A percentile compares a stretch with the other conserved stretches of the same genome.
These are phyloP conservation scores for Abelmoschus esculentus DNA, from an alignment of 345 rosid genomes.

Conservation along the genomic window DNA sequence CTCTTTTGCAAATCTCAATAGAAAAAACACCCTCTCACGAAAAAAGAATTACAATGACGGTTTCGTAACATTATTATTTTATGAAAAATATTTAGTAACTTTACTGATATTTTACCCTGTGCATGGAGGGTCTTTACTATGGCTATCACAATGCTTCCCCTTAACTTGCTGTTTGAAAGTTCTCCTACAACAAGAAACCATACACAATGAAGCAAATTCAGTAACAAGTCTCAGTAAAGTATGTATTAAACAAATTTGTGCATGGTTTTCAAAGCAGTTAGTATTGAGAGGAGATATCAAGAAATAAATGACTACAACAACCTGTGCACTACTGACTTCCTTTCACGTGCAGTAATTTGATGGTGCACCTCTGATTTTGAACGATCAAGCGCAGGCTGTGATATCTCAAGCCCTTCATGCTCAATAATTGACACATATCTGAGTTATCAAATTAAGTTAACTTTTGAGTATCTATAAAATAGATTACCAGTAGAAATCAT, in stretches of 20 bases:
- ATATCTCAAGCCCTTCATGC: conserved; percentile 25
- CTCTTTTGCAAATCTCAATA: not conserved
- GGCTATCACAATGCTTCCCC: conserved; percentile 32
- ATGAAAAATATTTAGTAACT: conserved; percentile 4
- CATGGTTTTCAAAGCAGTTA: not conserved
- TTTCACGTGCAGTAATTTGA: conserved; percentile 52
- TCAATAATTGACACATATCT: conserved; percentile 50
- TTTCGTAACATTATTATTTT: not conserved
- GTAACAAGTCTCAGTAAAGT: not conserved
- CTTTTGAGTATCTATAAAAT: not conserved
- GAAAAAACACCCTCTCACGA: not conserved
- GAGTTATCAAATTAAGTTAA: not conserved
- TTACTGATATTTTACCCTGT: conserved; percentile 40
- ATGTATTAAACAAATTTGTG: not conserved
- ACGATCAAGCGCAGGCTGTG: conserved; percentile 47
- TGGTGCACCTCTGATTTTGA: conserved; percentile 57
- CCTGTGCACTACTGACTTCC: conserved; percentile 55
- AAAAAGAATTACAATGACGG: not conserved
- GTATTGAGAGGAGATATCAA: not conserved
- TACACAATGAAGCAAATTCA: not conserved
- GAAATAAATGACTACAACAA: conserved; percentile 13
- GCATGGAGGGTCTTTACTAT: conserved; percentile 59
- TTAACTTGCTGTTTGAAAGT: conserved; percentile 32
- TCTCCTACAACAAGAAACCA: conserved; percentile 33
- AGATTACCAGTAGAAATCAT: not conserved